Percentiles rank a stretch among this genome's conserved stretches.
These are phyloP conservation scores for Purpureocillium takamizusanense DNA, from an alignment of 2,329 filamentous ascomycete genomes.

Conservation along the genomic window DNA sequence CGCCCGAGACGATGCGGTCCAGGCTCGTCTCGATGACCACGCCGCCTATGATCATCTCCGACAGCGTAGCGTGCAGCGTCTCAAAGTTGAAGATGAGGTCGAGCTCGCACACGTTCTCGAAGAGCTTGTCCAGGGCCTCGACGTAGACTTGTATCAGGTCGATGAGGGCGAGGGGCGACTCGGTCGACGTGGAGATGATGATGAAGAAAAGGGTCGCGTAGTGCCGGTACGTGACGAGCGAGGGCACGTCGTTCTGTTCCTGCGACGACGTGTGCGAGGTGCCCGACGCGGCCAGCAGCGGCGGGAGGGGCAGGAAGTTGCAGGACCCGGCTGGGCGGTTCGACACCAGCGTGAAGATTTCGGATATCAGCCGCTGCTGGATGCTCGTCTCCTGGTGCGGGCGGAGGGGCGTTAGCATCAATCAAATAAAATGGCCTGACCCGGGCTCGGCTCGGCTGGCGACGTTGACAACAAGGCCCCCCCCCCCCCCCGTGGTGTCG, in stretches of 20 bases:
- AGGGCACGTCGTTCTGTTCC: conserved; percentile 79
- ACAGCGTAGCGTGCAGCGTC: conserved; percentile 81
- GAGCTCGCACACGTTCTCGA: conserved; percentile 97
- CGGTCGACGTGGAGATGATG: conserved; percentile 90
- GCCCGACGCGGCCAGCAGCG: conserved; percentile 53
- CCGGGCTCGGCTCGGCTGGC: no score
- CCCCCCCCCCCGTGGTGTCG: no score
- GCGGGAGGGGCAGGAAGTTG: conserved; percentile 84
- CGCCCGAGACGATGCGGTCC: conserved; percentile 80
- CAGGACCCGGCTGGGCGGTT: conserved; percentile 87
- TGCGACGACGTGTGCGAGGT: conserved; percentile 56
- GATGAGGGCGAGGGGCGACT: conserved; percentile 88
- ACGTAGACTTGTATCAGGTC: conserved; percentile 98
- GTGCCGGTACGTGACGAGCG: conserved; percentile 93
- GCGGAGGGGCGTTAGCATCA: neutral
- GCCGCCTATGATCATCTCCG: conserved; percentile 92
- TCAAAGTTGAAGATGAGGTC: conserved; percentile 99
- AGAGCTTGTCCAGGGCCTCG: conserved; percentile 85
- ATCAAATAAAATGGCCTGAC: no score
- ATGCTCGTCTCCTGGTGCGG: conserved; percentile 77
- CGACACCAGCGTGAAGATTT: conserved; percentile 93
- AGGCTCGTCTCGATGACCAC: conserved; percentile 89
- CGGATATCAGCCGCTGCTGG: conserved; percentile 90
- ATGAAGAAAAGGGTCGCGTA: conserved; percentile 99
- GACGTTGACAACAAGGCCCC: no score